Evolutionary conservation across 805 yeast species (phyloP), one percentile per base, ranked within the genome.

Genomic region (Saturnispora saitoi): DNA sequence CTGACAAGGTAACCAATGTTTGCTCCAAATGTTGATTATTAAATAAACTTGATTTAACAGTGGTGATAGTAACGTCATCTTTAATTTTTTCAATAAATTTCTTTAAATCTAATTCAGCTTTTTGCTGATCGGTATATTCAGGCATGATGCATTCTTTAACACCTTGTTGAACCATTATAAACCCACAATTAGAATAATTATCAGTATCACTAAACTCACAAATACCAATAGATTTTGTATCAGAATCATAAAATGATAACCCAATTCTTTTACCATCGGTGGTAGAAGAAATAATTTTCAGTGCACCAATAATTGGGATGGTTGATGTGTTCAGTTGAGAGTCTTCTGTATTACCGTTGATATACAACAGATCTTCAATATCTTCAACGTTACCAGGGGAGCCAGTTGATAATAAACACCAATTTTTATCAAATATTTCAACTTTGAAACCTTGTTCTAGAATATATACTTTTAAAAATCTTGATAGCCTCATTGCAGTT

Each of bases 321-420:
- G 50, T 34, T n/a, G 48, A 48, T 0, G 62, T 53, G 24, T 69
- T 63, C 10, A 63, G 47, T 14, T 70, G 68, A 2, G 75, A 68
- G 3, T 70, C 61, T 46, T 68, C 68, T 4, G 48, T 30, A 22
- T 41, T 38, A 1, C 28, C 28, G 14, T 48, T 45, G 1, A 31
- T 34, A 38, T 22, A 48, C 54, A 88, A 70, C 65, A 87, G 67
- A 31, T 84, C 89, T 55, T 86, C 96, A 42, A 85, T 77, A 39
- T 73, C 80, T 50, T 82, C 86, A 44, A 90, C 68, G 64, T 93
- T 90, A 5, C 99, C 99, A 0, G 98, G 97, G 1, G 95, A 83
- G 0, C 96, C 96, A 39, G 72, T 67, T 49, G 70, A 75, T 53
- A 68, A 56, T 47, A 76, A 67, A 44, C 64, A 71, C 77, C 95